A percentile compares a stretch with the other conserved stretches of the same genome.
Conservation (phyloP, 306 rosid species). For the Fragaria ananassa region DNA sequence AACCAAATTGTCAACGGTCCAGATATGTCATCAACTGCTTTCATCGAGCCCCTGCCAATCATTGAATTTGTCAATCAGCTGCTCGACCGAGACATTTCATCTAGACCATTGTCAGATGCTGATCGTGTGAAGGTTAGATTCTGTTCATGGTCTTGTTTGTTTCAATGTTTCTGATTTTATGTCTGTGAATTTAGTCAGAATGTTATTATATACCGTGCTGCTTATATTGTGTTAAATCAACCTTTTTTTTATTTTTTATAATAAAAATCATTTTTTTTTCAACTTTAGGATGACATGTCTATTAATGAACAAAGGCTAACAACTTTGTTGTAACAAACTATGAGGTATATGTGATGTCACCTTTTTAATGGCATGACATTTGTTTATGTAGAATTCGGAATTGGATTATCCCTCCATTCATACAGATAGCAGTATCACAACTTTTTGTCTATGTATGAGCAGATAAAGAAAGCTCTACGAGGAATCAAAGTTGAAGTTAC, state of each 20-base stretch:
- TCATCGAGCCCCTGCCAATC: conserved; percentile 91
- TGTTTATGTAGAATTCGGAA: background rate
- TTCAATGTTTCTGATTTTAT: background rate
- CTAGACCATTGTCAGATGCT: conserved; percentile 85
- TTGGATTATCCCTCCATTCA: background rate
- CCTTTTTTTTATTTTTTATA: too few relatives aligned
- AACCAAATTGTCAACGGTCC: conserved; percentile 27
- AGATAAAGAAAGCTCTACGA: conserved; percentile 91
- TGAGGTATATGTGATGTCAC: background rate
- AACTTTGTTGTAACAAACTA: background rate
- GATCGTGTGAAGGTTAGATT: conserved; percentile 82
- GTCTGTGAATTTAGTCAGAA: background rate
- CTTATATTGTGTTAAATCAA: conserved; percentile 4
- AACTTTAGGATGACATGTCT: background rate
- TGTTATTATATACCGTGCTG: too few relatives aligned
- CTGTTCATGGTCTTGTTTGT: conserved; percentile 7
- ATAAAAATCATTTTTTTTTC: too few relatives aligned
- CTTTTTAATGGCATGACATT: background rate
- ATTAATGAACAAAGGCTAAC: background rate
- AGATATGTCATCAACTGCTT: conserved; percentile 98
- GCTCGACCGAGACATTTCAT: conserved; percentile 67
- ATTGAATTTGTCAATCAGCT: conserved; percentile 77
- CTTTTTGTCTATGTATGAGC: conserved; percentile 11
- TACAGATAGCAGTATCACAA: background rate
- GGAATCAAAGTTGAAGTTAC: conserved; percentile 97